Conservation (phyloP, 179 eudicot species). For the Spergularia azorica region DNA sequence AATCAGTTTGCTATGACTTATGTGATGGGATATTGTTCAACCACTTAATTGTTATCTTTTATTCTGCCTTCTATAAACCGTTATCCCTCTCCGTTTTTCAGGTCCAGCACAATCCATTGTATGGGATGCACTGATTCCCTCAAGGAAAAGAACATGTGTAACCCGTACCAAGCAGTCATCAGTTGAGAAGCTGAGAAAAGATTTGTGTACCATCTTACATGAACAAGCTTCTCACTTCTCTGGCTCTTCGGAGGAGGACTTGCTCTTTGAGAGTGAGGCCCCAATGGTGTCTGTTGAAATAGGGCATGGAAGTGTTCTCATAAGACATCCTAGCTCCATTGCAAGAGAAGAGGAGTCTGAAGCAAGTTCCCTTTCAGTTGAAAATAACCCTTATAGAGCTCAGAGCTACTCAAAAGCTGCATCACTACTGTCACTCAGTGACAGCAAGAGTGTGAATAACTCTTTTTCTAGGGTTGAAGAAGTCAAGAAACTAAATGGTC, state of each 20-base stretch:
- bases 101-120: conserved; percentile 75
- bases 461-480: conserved; percentile 35
- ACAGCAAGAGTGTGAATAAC: conserved; percentile 41
- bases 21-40: neutral
- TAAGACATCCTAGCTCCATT: conserved; percentile 80
- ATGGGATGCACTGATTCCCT: conserved; percentile 86
- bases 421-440: conserved; percentile 42
- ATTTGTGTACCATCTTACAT: conserved; percentile 71
- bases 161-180: conserved; percentile 77
- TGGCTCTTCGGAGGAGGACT: conserved; percentile 84
- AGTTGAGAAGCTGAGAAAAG: conserved; percentile 92
- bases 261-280: conserved; percentile 81
- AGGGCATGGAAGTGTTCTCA: conserved; percentile 98
- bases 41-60: neutral
- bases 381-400: conserved; percentile 45
- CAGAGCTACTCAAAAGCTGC: conserved; percentile 54
- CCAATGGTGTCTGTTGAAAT: conserved; percentile 99
- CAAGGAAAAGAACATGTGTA: conserved; percentile 87
- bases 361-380: conserved; percentile 93
- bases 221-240: conserved; percentile 86
- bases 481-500: conserved; percentile 46
- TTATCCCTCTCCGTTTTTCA: conserved; percentile 27
- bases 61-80: conserved; percentile 4
- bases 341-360: conserved; percentile 94
- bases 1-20: conserved; percentile 13